Conservation (phyloP, 2,329 filamentous ascomycete genomes). For the Colletotrichum tofieldiae region DNA sequence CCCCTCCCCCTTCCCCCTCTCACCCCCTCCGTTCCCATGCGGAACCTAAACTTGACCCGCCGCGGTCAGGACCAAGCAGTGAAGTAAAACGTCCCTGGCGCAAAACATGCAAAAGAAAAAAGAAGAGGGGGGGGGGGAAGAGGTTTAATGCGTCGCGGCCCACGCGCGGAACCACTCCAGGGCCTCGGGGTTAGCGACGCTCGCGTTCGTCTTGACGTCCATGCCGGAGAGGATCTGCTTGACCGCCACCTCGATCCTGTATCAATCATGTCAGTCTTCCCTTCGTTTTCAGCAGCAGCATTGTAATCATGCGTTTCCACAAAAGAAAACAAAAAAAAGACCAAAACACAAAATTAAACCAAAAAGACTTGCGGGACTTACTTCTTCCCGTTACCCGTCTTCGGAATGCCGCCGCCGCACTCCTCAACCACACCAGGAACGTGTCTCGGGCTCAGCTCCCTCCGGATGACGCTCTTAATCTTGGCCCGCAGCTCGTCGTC, state of each 20-base stretch:
- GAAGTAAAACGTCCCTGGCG: not conserved
- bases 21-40: not conserved
- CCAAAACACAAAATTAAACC: too few relatives aligned
- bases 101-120: not conserved
- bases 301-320: not conserved
- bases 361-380: constrained; percentile 59
- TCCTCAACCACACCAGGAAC: constrained; percentile 88
- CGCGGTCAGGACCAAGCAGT: not conserved
- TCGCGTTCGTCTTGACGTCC: constrained; percentile 89
- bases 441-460: constrained; percentile 89
- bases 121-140: too few relatives aligned
- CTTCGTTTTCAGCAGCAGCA: not conserved
- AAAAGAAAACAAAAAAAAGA: too few relatives aligned
- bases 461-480: constrained; percentile 80
- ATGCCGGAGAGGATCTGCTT: constrained; percentile 95
- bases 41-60: not conserved
- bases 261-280: not conserved
- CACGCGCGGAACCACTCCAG: constrained; percentile 90
- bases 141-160: constrained; percentile 69
- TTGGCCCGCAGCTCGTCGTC: constrained; percentile 70
- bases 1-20: not conserved
- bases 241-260: constrained; percentile 90
- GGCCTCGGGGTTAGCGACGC: constrained; percentile 92
- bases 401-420: constrained; percentile 85
- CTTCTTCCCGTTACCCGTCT: constrained; percentile 97